phyloP scores from a whole-genome alignment of 176 grass and related monocot species.

The Miscanthus lutarioriparius region DNA sequence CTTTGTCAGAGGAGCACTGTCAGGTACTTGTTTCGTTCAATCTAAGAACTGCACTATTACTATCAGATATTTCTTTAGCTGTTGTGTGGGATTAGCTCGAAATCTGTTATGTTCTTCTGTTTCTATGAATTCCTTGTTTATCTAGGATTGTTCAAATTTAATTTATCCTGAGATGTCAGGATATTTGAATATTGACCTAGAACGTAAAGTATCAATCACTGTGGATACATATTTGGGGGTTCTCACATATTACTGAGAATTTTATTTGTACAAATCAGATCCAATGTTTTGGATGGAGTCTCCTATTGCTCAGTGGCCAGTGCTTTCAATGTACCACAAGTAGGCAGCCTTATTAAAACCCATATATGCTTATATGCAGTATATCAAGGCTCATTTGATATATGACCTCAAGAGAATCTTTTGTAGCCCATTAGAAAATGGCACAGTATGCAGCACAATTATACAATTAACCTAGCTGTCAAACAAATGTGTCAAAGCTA shows the following conservation, averaged over 20 bases:
- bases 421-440: background rate
- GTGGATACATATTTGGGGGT: background rate
- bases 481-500: background rate
- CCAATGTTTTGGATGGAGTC: background rate
- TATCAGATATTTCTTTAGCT: background rate
- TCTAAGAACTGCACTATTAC: background rate
- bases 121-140: conserved; percentile 23
- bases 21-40: conserved; percentile 57
- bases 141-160: conserved; percentile 27
- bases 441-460: background rate
- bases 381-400: background rate
- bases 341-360: conserved; percentile 10
- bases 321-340: background rate
- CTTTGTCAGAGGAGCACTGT: conserved; percentile 96
- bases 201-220: background rate
- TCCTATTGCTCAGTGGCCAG: background rate
- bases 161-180: background rate
- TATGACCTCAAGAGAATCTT: background rate
- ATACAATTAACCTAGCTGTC: background rate
- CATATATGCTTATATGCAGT: background rate
- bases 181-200: conserved; percentile 32
- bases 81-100: background rate
- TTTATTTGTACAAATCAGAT: background rate
- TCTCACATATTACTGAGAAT: background rate
- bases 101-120: background rate